Base-by-base conservation (phyloP, 305 asterid species). In the Solanum chacoense region DNA sequence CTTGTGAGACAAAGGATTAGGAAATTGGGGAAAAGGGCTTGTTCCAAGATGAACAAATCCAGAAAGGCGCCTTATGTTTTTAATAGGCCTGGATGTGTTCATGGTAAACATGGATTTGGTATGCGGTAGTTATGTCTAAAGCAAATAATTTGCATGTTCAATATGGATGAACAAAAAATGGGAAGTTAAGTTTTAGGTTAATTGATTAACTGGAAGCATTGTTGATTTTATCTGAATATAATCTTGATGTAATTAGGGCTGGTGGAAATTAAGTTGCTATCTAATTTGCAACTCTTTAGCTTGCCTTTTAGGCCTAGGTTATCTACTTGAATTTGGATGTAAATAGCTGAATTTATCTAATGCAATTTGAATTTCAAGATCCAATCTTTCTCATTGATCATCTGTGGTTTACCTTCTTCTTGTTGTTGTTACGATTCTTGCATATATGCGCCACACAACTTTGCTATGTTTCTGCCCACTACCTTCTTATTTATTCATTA, bases 1-100 rank as follows among this genome's bases (percentile, higher is more conserved):
- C 90, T 93, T 28, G 98, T 92, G 90, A 94, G 90, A 88, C 95
- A 96, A 93, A 92, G 99, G 93, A 94, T 94, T 11, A 91, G 90
- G 94, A 95, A 95, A 89, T 85, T 94, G 91, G 96, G 97, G 93
- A 94, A 95, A 85, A 94, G 93, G 90, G 92, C 65, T 89, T 89
- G 13, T 91, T 93, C 65, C 72, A 93, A 59, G 91, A 81, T 90
- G 78, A 91, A 86, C 85, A 93, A 90, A 31, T 90, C 93, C 35
- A 95, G 94, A 92, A 93, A 86, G 90, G 85, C 93, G 89, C 94
- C 94, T 8, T 90, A 91, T 89, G 84, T 89, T 88, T 90, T 90
- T 85, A 93, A 93, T 28, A 93, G 91, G 94, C 97, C 98, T 37
- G 97, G 98, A 0, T 93, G 92, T 71, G 85, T 92, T 89, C 89